Conservation (phyloP, 2,329 filamentous ascomycete genomes). For the Xylaria sp. region DNA sequence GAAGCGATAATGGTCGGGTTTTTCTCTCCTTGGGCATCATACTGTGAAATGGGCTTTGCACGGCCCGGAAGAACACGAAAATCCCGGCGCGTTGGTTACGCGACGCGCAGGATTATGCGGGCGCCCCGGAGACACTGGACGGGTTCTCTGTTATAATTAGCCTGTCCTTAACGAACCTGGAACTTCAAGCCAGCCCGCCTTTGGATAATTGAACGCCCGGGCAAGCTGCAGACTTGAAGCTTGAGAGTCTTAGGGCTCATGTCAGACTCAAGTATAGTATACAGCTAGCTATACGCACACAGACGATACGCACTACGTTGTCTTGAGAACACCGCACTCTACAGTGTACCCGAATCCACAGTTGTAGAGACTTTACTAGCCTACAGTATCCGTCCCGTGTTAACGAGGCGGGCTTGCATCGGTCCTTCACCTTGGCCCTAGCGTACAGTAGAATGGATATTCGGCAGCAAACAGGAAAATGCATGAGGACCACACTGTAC, state of each 20-base stretch:
- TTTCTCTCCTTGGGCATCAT: constrained; percentile 11
- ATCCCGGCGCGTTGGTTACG: constrained; percentile 41
- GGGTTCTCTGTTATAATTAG: constrained; percentile 33
- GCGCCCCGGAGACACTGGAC: constrained; percentile 18
- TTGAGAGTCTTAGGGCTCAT: neutral
- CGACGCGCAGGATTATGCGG: constrained; percentile 36
- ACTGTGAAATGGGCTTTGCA: neutral
- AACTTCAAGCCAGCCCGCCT: constrained; percentile 17
- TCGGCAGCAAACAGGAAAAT: constrained; percentile 12
- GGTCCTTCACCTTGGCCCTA: constrained; percentile 16
- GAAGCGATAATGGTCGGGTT: constrained; percentile 21
- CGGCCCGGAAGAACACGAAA: constrained; percentile 32
- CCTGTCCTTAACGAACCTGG: constrained; percentile 20
- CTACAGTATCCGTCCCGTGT: neutral
- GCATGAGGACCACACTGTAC: constrained; percentile 14
- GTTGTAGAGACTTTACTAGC: neutral
- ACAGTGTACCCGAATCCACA: neutral
- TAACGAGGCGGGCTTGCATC: constrained; percentile 7
- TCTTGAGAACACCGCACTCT: neutral
- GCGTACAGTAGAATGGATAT: neutral
- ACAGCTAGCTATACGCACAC: constrained; percentile 1
- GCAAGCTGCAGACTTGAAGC: constrained; percentile 16
- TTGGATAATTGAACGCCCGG: constrained; percentile 21
- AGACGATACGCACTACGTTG: neutral
- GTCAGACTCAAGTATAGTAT: constrained; percentile 6